Evolutionary conservation across 768 basidiomycete genomes (phyloP).

Genomic region (Lentinus tigrinus): DNA sequence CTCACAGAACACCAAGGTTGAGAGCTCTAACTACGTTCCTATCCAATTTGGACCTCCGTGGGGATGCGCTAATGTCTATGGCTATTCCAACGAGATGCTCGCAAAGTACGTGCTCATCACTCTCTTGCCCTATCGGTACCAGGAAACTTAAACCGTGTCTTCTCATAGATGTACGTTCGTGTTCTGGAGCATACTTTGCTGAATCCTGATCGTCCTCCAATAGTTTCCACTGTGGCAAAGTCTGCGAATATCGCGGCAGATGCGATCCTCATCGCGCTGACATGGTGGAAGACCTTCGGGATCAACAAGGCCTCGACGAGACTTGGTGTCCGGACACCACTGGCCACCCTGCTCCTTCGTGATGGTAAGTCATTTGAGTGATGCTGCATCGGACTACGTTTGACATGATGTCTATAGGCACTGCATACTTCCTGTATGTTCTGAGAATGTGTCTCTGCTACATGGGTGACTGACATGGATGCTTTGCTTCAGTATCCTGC

Average conservation of each 20-base stretch:
- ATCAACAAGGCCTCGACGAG: neutral
- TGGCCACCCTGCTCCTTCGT: slow-evolving; percentile 9
- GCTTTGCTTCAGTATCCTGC: neutral
- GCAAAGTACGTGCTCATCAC: neutral
- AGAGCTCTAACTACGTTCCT: neutral
- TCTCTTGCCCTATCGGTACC: no score
- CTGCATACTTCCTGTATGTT: slow-evolving; percentile 13
- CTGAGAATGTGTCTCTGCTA: neutral
- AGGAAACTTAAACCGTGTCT: neutral
- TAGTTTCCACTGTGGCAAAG: slow-evolving; percentile 4
- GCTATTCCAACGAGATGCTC: neutral
- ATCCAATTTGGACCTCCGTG: slow-evolving; percentile 13
- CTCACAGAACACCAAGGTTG: neutral
- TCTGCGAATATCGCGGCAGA: slow-evolving; percentile 7
- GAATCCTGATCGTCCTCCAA: neutral
- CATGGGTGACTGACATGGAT: no score
- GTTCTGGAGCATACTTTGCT: neutral
- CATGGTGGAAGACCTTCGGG: slow-evolving; percentile 14
- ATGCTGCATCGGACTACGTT: neutral
- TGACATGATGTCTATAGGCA: neutral
- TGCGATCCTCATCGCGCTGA: slow-evolving; percentile 6
- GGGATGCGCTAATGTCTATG: slow-evolving; percentile 8
- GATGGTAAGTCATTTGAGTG: slow-evolving; percentile 1
- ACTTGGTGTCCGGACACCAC: slow-evolving; percentile 2
- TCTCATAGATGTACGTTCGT: neutral